These are phyloP conservation scores for Teratosphaeria gauchensis DNA, from an alignment of 2,329 filamentous ascomycete species.

Conservation along the genomic window DNA sequence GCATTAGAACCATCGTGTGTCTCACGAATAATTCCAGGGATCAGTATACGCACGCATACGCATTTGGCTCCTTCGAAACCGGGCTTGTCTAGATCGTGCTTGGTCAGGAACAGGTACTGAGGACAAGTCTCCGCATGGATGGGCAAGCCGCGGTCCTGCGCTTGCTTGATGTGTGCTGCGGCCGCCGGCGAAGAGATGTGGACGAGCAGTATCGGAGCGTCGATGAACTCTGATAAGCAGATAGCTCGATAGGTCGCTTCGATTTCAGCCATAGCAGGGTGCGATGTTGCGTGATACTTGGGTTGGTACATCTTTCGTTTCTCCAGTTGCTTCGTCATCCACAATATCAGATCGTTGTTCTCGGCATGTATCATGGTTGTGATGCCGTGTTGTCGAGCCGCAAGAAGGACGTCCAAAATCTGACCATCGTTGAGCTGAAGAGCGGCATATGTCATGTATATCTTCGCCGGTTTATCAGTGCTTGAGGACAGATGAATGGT, in stretches of 20 bases:
- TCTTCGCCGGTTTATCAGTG: not conserved
- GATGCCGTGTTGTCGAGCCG: slow-evolving; percentile 35
- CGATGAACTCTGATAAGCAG: slow-evolving; percentile 39
- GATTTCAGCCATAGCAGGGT: slow-evolving; percentile 37
- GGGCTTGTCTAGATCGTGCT: slow-evolving; percentile 38
- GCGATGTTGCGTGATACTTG: slow-evolving; percentile 32
- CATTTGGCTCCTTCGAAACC: slow-evolving; percentile 48
- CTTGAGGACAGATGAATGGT: not conserved
- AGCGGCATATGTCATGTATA: not conserved
- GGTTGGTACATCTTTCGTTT: not conserved
- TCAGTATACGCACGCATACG: slow-evolving; percentile 29
- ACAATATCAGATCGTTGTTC: slow-evolving; percentile 38
- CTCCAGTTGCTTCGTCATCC: slow-evolving; percentile 35
- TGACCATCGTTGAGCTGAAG: slow-evolving; percentile 31
- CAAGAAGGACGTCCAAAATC: slow-evolving; percentile 43
- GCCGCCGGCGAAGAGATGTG: slow-evolving; percentile 38
- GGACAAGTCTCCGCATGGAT: slow-evolving; percentile 30
- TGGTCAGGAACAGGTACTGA: slow-evolving; percentile 26
- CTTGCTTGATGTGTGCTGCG: slow-evolving; percentile 25
- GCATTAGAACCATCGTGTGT: too few species aligned
- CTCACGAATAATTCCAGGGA: too few species aligned
- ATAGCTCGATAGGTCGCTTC: slow-evolving; percentile 45
- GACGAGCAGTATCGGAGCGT: slow-evolving; percentile 45
- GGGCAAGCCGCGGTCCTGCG: slow-evolving; percentile 26
- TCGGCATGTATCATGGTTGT: slow-evolving; percentile 44